Evolutionary conservation across 108 stramenopile genomes (phyloP), one percentile per base, ranked within the genome.

Genomic region (Discostella stelligeroides): DNA sequence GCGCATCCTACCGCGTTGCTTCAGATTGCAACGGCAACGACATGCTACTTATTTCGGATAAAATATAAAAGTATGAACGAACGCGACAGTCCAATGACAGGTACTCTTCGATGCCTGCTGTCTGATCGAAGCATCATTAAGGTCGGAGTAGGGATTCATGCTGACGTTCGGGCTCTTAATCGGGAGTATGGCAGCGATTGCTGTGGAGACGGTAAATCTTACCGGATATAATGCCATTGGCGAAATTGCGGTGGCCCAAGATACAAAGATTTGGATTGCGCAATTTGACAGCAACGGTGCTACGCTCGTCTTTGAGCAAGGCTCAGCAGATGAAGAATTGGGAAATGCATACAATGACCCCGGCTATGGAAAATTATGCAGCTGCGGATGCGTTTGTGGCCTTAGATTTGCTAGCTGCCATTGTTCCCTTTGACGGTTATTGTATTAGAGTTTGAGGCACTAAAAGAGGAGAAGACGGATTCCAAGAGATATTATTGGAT

Each of bases 291-390:
- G 66, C 24, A 12, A 47, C 51, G 2, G 17, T 46, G 0, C 14
- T 39, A 4, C 23, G 30, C 4, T 55, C 7, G 18, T 30, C 25
- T 12, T 25, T 67, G 0, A 39, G 18, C 66, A 67, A 67, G 66
- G 66, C 51, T 4, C 66, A 67, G 66, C 42, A 67, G 43, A 67
- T 55, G 51, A 47, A 46, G 50, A 55, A 67, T 39, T 67, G 66
- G 66, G 66, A 67, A 25, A 51, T 54, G 20, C 0, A 7, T 11
- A 4, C 4, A 21, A 25, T 55, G 51, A 67, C 53, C 24, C 40
- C 21, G 20, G 66, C 66, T 11, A 67, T 67, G 66, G 25, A 7
- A 0, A 17, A n/a, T 12, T 67, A 67, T 15, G 66, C 66, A 0
- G 66, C 66, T 1, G 37, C 50, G 17, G 66, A 67, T 39, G 40